Evolutionary conservation across 2,329 filamentous ascomycete species (phyloP), one percentile per base, ranked within the genome.

Genomic region (Parascedosporium putredinis): DNA sequence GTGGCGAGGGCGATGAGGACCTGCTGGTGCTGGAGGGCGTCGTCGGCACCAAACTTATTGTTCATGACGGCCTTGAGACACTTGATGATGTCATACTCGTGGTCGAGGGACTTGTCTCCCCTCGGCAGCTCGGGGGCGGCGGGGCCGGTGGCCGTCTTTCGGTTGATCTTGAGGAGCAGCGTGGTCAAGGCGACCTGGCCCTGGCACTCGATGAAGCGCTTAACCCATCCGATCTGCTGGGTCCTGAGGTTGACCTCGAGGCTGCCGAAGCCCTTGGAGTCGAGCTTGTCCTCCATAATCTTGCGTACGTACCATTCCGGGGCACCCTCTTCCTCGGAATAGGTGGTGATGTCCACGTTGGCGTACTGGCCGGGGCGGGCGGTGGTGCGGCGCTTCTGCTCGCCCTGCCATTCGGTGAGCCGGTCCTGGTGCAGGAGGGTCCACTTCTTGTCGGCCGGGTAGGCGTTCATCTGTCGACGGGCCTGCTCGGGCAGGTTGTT

Each of bases 301-400:
- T 88, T 91, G 63, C 88, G 86, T 49, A 98, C 91, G 65, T 95
- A 98, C 91, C 91, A 98, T 68, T 97, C 91, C 3, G 93, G 93
- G 46, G 88, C 94, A 42, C 90, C 91, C 66, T 97, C 93, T 64
- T 97, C 91, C 62, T 96, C 90, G 6, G 88, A 88, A 57, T 87
- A 82, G 38, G 82, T 79, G 36, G 88, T 77, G 52, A 91, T 78
- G 57, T 86, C 83, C 52, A 79, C 65, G 63, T 78, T 79, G 51
- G 83, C 78, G 56, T 83, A 86, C 55, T 87, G 80, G 55, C 83
- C 83, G 5, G 85, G 76, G 53, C 84, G 81, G 31, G 84, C 80
- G 49, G 87, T 86, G 59, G 84, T 79, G 57, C 87, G 76, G 57
- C 90, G 81, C 67, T 91, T 95, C 67, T 95, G 88, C 62, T 97